Evolutionary conservation across 192 early-diverging fungal species (phyloP), one percentile per base, ranked within the genome.

Genomic region (Borealophlyctis nickersoniae): DNA sequence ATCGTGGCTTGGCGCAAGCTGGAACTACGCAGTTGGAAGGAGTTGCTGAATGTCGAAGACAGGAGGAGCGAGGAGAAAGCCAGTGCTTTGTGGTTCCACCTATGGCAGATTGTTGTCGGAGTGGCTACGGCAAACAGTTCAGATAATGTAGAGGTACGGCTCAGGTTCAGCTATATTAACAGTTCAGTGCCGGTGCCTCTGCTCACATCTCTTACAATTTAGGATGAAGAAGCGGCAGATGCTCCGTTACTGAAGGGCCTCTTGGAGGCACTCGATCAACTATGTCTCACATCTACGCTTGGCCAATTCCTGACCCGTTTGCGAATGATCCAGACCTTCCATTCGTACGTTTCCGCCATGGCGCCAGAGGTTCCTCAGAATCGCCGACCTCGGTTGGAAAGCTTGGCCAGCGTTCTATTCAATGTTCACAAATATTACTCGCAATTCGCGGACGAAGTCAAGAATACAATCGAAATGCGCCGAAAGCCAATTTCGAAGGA

Each of bases 1-100:
- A 92, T 99, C 49, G 82, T 97, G 0, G 75, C 81, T 23, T 99
- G 97, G 97, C 79, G 97, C 56, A 91, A 94, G 76, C 67, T 89
- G 2, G 97, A 99, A 73, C 77, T 99, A 23, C 85, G 86, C 50
- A 80, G 87, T 57, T 99, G 97, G 97, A 86, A 88, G 34, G 86
- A 92, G 34, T 63, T 99, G 33, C 75, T 99, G 63, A 77, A 81
- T 30, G 79, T 88, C 33, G 90, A 99, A 78, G 91, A 95, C 49
- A 80, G 83, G 49, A 81, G 81, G 56, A 77, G 77, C 54, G 78
- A 82, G 19, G 74, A 82, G 28, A 74, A 78, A n/a, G 86, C 88
- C 2, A 84, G 83, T 52, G 73, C 79, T 26, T 87, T 89, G 79
- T 99, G 97, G 97, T 94, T 98, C 79, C 87, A 92, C 64, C 72